Evolutionary conservation across 106 monocot species (phyloP).

Genomic region (Apostasia ramifera): DNA sequence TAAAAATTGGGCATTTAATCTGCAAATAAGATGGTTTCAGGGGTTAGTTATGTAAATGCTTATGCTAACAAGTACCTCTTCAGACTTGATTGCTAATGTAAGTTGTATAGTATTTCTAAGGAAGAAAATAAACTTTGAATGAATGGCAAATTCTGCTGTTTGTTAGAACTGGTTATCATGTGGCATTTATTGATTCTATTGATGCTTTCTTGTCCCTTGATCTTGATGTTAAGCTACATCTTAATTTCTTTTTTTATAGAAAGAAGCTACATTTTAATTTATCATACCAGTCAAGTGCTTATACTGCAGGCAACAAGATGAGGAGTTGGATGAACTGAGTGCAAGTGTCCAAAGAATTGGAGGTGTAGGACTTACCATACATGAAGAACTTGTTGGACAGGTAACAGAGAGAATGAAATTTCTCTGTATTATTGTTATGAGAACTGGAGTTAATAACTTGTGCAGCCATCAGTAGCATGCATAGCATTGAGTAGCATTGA

Average conservation of each 20-base stretch:
- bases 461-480: not conserved
- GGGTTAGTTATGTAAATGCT: too few species aligned
- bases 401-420: slow-evolving; percentile 15
- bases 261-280: not conserved
- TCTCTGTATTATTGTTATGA: not conserved
- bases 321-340: slow-evolving; percentile 93
- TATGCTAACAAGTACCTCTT: too few species aligned
- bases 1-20: too few species aligned
- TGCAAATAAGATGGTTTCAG: too few species aligned
- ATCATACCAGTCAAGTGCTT: not conserved
- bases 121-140: too few species aligned
- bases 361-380: slow-evolving; percentile 85
- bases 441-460: not conserved
- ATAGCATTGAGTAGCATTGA: too few species aligned
- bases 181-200: not conserved
- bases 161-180: not conserved
- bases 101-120: too few species aligned
- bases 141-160: too few species aligned
- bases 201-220: not conserved
- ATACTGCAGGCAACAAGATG: slow-evolving; percentile 78
- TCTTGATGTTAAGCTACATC: not conserved
- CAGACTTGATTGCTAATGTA: too few species aligned
- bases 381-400: slow-evolving; percentile 89
- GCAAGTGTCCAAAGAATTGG: slow-evolving; percentile 82
- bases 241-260: not conserved